These are phyloP conservation scores for Fusarium ramigenum DNA, from an alignment of 2,329 filamentous ascomycete genomes.

Conservation along the genomic window DNA sequence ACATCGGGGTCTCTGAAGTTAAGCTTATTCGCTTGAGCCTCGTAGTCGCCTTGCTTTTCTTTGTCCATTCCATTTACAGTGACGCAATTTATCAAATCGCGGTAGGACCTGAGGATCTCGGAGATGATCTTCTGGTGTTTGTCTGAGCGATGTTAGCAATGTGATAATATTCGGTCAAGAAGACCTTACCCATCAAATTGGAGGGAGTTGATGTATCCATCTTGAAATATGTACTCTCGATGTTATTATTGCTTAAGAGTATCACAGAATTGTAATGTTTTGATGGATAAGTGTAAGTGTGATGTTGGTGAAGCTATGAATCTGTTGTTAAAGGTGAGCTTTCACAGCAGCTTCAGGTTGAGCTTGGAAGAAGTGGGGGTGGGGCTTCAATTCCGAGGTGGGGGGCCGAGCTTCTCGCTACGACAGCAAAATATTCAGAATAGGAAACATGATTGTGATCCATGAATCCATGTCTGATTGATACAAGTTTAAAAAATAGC, in stretches of 20 bases:
- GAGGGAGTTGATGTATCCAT: constrained; percentile 49
- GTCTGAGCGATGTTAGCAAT: constrained; percentile 43
- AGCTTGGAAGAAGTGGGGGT: constrained; percentile 31
- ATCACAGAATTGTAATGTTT: not conserved
- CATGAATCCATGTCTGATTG: not conserved
- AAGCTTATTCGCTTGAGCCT: constrained; percentile 50
- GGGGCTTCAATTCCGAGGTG: constrained; percentile 34
- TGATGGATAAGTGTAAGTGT: not conserved
- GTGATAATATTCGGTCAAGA: not conserved
- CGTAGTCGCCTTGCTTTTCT: constrained; percentile 49
- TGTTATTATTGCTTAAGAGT: too few species aligned
- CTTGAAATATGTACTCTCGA: not conserved
- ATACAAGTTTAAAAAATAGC: not conserved
- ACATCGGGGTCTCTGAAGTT: constrained; percentile 53
- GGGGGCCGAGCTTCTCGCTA: not conserved
- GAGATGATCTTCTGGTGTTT: constrained; percentile 57
- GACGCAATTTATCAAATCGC: constrained; percentile 54
- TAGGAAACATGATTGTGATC: not conserved
- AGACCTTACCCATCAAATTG: constrained; percentile 50
- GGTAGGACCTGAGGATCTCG: constrained; percentile 56
- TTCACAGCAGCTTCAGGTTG: constrained; percentile 6
- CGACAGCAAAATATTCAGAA: not conserved
- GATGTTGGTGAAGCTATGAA: not conserved
- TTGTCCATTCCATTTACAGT: constrained; percentile 55
- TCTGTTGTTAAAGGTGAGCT: constrained; percentile 22